These are phyloP conservation scores for Hippophae tibetana DNA, from an alignment of 306 rosid species.

Conservation along the genomic window DNA sequence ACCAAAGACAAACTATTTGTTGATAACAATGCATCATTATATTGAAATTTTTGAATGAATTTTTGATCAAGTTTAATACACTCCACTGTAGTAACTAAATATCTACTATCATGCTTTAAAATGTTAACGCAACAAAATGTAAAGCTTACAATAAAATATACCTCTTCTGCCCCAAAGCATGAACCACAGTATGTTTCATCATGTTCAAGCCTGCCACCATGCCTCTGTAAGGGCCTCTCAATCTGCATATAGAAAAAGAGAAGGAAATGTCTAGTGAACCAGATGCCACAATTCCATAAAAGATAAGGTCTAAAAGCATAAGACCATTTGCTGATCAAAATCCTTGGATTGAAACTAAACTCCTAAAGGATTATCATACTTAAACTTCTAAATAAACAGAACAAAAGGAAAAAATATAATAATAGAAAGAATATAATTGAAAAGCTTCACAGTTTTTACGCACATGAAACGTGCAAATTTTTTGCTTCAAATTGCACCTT, in stretches of 20 bases:
- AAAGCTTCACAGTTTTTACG: background rate
- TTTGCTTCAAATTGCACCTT: too few species aligned
- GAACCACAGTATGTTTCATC: constrained; percentile 87
- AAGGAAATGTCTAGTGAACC: background rate
- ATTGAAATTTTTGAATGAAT: too few species aligned
- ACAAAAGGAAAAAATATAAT: background rate
- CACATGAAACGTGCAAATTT: too few species aligned
- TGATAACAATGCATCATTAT: too few species aligned
- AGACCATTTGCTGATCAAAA: too few species aligned
- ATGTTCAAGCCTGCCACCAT: constrained; percentile 90
- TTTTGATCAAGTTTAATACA: too few species aligned
- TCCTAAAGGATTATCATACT: too few species aligned
- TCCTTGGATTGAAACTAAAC: too few species aligned
- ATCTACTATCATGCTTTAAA: too few species aligned
- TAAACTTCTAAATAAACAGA: background rate
- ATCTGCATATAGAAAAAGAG: constrained; percentile 20
- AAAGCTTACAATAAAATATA: constrained; percentile 21
- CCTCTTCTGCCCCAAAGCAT: constrained; percentile 88
- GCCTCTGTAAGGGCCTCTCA: constrained; percentile 82
- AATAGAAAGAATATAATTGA: background rate
- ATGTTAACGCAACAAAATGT: background rate
- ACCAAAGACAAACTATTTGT: background rate
- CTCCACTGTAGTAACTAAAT: too few species aligned
- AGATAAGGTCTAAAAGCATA: too few species aligned
- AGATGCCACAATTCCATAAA: too few species aligned